These are phyloP conservation scores for Synchytrium microbalum DNA, from an alignment of 371 early-diverging fungal genomes.

Conservation along the genomic window DNA sequence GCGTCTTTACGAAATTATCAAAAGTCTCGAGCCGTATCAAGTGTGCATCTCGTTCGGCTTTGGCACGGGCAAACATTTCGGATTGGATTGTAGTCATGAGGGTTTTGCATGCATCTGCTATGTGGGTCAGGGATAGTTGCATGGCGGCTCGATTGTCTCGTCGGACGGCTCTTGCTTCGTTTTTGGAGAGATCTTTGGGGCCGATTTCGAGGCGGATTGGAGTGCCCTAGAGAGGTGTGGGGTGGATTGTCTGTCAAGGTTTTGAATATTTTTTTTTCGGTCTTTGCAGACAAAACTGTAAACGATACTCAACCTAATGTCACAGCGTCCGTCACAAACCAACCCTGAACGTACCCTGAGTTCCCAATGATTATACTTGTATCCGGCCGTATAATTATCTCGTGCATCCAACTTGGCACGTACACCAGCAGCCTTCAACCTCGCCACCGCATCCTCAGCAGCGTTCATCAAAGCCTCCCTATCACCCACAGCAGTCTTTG, in stretches of 20 bases:
- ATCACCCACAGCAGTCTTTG: conserved; percentile 72
- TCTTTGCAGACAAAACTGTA: background rate
- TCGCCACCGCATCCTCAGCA: conserved; percentile 58
- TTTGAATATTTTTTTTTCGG: too few species aligned
- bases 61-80: conserved; percentile 90
- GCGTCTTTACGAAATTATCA: conserved; percentile 86
- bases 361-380: conserved; percentile 99
- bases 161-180: conserved; percentile 75
- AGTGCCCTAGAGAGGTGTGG: conserved; percentile 66
- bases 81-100: conserved; percentile 82
- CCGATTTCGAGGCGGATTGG: conserved; percentile 98
- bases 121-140: conserved; percentile 53
- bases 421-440: conserved; percentile 73
- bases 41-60: conserved; percentile 66
- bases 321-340: too few species aligned
- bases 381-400: conserved; percentile 92
- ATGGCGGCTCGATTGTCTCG: conserved; percentile 71
- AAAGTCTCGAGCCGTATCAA: conserved; percentile 72
- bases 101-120: conserved; percentile 52
- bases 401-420: conserved; percentile 87
- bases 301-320: too few species aligned
- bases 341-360: conserved; percentile 53
- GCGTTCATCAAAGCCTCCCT: conserved; percentile 53
- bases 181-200: conserved; percentile 87
- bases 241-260: background rate